Base-by-base conservation (phyloP, 805 yeast genomes). In the Torulaspora quercuum region DNA sequence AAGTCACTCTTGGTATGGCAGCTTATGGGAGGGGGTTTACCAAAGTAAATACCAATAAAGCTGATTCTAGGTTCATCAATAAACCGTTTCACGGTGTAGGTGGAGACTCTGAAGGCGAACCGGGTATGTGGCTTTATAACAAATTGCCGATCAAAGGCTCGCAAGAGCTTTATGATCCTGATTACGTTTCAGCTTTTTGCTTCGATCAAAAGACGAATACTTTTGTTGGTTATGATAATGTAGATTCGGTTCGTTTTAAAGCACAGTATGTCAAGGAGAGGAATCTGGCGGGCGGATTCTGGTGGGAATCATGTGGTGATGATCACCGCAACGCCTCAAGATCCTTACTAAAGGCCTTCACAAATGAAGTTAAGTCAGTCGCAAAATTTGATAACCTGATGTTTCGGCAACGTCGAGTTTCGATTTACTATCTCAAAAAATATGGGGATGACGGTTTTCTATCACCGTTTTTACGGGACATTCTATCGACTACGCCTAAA, bases 301-400 rank as follows among this genome's bases (percentile, higher is more conserved):
- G 85, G 81, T 90, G 97, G 97, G 97, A 90, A 51, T 80, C 95
- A 0, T 72, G 80, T 39, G 95, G 95, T 2, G 95, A 87, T 52
- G 50, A 60, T 2, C 53, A 60, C 31, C 21, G 24, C 2, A 49
- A 64, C 29, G 48, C 51, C 2, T 35, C 51, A 1, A 50, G 65
- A 22, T 73, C 79, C 0, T 54, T 78, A 17, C 48, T 78, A 7
- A 41, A 55, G n/a, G 63, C 60, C 3, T 79, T 75, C 61, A 70
- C 73, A 4, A 31, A 46, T 11, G 49, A 46, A 4, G n/a, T 61
- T 14, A 44, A 47, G 7, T 50, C 44, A 7, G 25, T 48, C 6
- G 23, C 19, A n/a, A 46, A 44, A 15, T 10, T 23, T 7, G 25
- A 30, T 14, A 32, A 41, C 9, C 35, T 50, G 16, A 37, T 55